Base-by-base conservation (phyloP, 176 grass and related monocot genomes). In the Oryza longistaminata region DNA sequence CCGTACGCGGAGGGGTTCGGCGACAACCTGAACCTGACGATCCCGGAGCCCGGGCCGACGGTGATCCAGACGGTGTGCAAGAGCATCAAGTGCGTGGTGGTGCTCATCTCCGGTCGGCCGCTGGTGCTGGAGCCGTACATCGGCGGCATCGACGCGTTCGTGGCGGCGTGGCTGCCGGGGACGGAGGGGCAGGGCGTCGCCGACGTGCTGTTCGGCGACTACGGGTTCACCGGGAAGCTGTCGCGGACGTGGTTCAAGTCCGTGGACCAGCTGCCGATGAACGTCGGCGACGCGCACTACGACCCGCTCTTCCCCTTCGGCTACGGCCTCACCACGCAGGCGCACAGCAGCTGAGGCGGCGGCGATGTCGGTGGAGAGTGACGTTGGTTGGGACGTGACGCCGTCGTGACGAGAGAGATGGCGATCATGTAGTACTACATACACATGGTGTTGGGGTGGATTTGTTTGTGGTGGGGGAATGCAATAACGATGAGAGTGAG, bases 201-300 rank as follows among this genome's bases (percentile, higher is more conserved):
- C 7, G 96, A 98, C 74, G 87, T 86, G 19, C 88, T 98, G n/a
- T 98, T 93, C 21, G 96, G 96, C 0, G 93, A 98, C 83, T 93
- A 93, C 17, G 96, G 87, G 69, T 98, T 98, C 85, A 81, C 85
- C 0, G 96, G 91, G 5, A 98, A 95, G 82, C 90, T 95, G 42
- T 53, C 93, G 3, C 61, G 96, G 64, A 98, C 96, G 15, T 98
- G 96, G 96, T 98, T 98, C 87, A 95, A 76, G 87, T 92, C 93
- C 0, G 96, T 89, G 62, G 91, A 95, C 25, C 96, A 98, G 83
- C 91, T 98, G 74, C 96, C 96, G 42, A 98, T 98, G 95, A 98
- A 93, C 76, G 87, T 87, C 2, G 95, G 95, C 6, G 95, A 98
- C 81, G 26, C 55, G 66, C 73, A 93, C 48, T 98, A 98, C 42